These are phyloP conservation scores for Coprinellus micaceus DNA, from an alignment of 768 basidiomycete genomes.

Conservation along the genomic window DNA sequence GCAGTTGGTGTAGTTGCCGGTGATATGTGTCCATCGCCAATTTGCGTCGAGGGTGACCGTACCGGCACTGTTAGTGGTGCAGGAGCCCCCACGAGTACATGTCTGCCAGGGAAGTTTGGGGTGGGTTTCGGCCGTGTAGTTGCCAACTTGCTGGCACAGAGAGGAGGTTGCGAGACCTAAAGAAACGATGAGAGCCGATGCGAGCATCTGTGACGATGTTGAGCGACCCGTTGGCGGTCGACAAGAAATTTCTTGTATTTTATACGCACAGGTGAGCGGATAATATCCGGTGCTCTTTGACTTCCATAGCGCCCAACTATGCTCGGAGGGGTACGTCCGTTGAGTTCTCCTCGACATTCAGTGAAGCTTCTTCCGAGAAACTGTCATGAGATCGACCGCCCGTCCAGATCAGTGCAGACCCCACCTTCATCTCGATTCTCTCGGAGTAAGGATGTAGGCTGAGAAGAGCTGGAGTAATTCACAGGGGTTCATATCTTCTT, in stretches of 20 bases:
- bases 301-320: not conserved
- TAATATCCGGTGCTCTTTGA: not conserved
- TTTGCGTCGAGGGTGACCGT: constrained; percentile 48
- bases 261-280: not conserved
- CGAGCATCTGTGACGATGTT: not conserved
- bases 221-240: not conserved
- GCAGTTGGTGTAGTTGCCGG: constrained; percentile 37
- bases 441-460: too few species aligned
- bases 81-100: constrained; percentile 40
- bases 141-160: constrained; percentile 49
- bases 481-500: too few species aligned
- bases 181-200: constrained; percentile 8
- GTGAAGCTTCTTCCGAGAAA: too few species aligned
- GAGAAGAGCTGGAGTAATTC: too few species aligned
- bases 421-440: too few species aligned
- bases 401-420: too few species aligned
- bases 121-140: constrained; percentile 43
- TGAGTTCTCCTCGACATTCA: too few species aligned
- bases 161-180: constrained; percentile 33
- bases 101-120: constrained; percentile 42
- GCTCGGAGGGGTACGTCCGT: too few species aligned
- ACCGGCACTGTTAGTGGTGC: constrained; percentile 28
- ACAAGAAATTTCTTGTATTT: not conserved
- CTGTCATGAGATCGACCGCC: too few species aligned
- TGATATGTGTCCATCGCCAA: constrained; percentile 49